These are phyloP conservation scores for Berkeleyomyces rouxiae DNA, from an alignment of 2,329 filamentous ascomycete species.

Conservation along the genomic window DNA sequence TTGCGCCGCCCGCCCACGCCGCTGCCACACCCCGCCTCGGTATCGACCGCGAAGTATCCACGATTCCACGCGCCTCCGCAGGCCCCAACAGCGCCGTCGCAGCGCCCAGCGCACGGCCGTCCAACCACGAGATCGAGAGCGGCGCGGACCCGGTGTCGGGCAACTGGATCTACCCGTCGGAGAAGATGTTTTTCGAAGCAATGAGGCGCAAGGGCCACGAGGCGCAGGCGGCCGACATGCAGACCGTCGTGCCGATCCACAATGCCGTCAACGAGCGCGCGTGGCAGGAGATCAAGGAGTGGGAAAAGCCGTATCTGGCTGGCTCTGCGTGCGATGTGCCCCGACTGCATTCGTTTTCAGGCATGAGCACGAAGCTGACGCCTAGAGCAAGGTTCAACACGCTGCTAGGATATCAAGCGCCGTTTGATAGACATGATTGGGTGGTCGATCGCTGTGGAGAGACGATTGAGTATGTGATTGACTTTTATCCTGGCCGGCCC, in stretches of 20 bases:
- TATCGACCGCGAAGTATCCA: constrained; percentile 56
- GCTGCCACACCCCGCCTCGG: constrained; percentile 29
- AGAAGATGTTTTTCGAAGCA: constrained; percentile 95
- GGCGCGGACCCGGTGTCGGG: constrained; percentile 52
- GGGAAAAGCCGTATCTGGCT: constrained; percentile 57
- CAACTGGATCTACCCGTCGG: constrained; percentile 95
- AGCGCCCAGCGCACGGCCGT: constrained; percentile 27
- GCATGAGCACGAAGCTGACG: constrained; percentile 51
- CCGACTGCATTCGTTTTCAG: constrained; percentile 67
- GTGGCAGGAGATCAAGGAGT: constrained; percentile 78
- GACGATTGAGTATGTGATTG: constrained; percentile 86
- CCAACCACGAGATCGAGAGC: constrained; percentile 66
- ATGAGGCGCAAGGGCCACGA: constrained; percentile 82
- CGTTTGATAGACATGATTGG: constrained; percentile 97
- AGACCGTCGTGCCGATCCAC: constrained; percentile 86
- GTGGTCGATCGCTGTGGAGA: constrained; percentile 80
- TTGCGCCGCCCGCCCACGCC: constrained; percentile 7
- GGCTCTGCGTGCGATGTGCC: constrained; percentile 50
- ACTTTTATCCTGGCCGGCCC: constrained; percentile 70
- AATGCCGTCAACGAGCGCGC: constrained; percentile 96
- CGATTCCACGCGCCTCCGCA: constrained; percentile 49
- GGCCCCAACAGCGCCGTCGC: constrained; percentile 17
- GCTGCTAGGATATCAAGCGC: constrained; percentile 70
- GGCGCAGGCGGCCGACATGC: constrained; percentile 59
- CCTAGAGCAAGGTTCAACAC: constrained; percentile 73